Conservation (phyloP, 192 early-diverging fungal genomes). For the Chytriomyces hyalinus region DNA sequence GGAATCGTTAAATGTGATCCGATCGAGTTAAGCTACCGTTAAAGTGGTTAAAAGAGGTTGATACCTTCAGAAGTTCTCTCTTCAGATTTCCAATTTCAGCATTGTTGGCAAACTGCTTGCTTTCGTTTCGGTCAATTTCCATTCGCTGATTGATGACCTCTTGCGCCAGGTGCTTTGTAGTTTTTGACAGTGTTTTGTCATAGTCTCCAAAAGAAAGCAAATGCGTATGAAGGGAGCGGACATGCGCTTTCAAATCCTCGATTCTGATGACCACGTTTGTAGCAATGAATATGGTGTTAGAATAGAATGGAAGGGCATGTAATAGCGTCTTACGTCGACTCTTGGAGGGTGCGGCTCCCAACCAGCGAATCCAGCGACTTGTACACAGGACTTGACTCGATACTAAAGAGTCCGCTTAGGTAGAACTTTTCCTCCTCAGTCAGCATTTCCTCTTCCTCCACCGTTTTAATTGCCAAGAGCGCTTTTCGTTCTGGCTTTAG, state of each 20-base stretch:
- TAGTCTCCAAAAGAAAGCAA: constrained; percentile 49
- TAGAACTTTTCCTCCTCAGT: constrained; percentile 50
- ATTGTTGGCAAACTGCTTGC: constrained; percentile 58
- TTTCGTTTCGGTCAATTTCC: constrained; percentile 59
- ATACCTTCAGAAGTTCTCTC: constrained; percentile 63
- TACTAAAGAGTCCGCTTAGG: constrained; percentile 52
- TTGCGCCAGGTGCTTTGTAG: constrained; percentile 45
- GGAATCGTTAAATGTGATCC: not conserved
- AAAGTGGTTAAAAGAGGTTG: not conserved
- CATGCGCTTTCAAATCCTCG: constrained; percentile 45
- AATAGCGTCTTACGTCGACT: constrained; percentile 16
- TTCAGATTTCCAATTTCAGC: constrained; percentile 66
- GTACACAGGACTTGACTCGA: constrained; percentile 53
- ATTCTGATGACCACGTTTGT: constrained; percentile 37
- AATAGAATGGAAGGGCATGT: no score
- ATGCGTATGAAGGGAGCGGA: constrained; percentile 48
- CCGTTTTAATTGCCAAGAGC: not conserved
- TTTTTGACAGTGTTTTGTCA: constrained; percentile 59
- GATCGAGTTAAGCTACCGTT: not conserved
- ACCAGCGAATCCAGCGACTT: constrained; percentile 46
- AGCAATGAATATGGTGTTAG: no score
- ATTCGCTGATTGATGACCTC: constrained; percentile 59
- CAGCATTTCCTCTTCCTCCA: constrained; percentile 23
- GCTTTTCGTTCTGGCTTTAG: not conserved
- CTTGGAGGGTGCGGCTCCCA: constrained; percentile 35